phyloP scores from a whole-genome alignment of 176 grass and related monocot species.

The Eragrostis nindensis region DNA sequence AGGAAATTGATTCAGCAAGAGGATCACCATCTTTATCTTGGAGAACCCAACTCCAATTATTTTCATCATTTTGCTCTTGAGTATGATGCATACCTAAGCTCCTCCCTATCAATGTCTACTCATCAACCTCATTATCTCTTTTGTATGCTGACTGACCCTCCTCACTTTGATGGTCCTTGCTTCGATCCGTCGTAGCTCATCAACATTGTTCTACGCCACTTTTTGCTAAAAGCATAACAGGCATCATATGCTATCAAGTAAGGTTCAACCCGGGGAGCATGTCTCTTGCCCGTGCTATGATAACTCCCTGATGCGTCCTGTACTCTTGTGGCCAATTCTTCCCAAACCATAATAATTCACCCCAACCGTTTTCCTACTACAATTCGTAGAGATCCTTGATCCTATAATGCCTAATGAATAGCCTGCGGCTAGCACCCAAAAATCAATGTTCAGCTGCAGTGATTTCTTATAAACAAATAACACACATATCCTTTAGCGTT shows the following conservation, averaged over 20 bases:
- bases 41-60: slow-evolving; percentile 50
- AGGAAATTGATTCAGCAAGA: slow-evolving; percentile 62
- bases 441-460: slow-evolving; percentile 53
- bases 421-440: slow-evolving; percentile 47
- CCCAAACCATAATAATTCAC: slow-evolving; percentile 30
- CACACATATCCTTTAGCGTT: too few species aligned
- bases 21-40: slow-evolving; percentile 55
- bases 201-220: slow-evolving; percentile 41
- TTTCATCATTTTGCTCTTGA: slow-evolving; percentile 56
- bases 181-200: slow-evolving; percentile 42
- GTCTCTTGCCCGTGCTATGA: slow-evolving; percentile 24
- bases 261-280: slow-evolving; percentile 42
- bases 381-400: slow-evolving; percentile 1
- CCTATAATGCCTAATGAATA: slow-evolving; percentile 52
- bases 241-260: slow-evolving; percentile 47
- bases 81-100: slow-evolving; percentile 19
- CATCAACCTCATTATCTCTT: slow-evolving; percentile 39
- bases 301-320: background rate
- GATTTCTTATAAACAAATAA: too few species aligned
- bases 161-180: slow-evolving; percentile 51
- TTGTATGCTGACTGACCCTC: slow-evolving; percentile 60
- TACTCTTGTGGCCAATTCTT: slow-evolving; percentile 10
- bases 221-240: slow-evolving; percentile 40
- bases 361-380: slow-evolving; percentile 36
- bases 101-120: slow-evolving; percentile 32